Evolutionary conservation across 2,329 filamentous ascomycete genomes (phyloP), one percentile per base, ranked within the genome.

Genomic region (Davidsoniella eucalypti): DNA sequence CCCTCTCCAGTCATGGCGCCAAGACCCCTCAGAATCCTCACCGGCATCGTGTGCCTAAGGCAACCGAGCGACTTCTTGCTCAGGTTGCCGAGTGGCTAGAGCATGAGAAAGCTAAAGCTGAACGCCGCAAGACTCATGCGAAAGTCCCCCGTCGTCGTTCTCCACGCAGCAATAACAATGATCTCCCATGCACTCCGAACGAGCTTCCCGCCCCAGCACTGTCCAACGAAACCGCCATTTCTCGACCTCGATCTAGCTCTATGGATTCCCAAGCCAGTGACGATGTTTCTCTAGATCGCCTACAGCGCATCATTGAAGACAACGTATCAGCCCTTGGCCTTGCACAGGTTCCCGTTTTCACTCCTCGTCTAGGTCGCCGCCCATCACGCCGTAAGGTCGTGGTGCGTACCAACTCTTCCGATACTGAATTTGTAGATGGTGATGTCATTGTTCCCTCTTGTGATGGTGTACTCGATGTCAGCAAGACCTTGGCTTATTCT

Each of bases 41-140:
- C 29, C 47, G 47, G 9, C 47, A 49, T 26, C 42, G 51, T 18
- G 47, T 50, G 5, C 47, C 51, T 38, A 53, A 50, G 43, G 44
- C 41, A 23, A 69, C 69, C 48, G 69, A 79, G 56, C 75, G 71
- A 55, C 64, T 93, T 6, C 65, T 92, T 25, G 72, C 79, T 17
- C 85, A 93, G 60, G 79, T 95, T 12, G 73, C 76, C 23, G 78
- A 85, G 56, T 96, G 90, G 90, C 67, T 95, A 38, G 78, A 88
- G 57, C 76, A 81, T 46, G 87, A 95, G 65, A 83, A 81, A 60
- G 66, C 70, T 29, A 78, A 78, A 57, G 72, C 73, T 38, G 64
- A 70, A 8, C 70, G 71, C 47, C 77, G 72, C 59, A 71, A 60
- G 57, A 69, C 65, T 62, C 58, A 68, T 63, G 60, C 61, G 38